Conservation (phyloP, 176 grass and related monocot genomes). For the Metroxylon sagu region DNA sequence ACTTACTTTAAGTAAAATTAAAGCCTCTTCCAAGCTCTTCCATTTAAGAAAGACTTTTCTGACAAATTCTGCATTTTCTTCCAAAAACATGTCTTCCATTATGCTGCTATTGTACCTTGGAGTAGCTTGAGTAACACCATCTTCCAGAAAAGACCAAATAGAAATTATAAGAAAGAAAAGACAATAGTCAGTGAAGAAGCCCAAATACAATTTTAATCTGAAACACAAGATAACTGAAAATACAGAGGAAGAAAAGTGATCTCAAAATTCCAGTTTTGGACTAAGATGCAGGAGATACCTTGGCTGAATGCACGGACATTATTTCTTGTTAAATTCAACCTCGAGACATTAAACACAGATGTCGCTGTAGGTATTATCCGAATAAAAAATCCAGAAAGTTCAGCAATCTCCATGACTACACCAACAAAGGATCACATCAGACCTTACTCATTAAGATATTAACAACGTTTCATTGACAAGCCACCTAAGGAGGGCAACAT, state of each 20-base stretch:
- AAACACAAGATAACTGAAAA: too few relatives aligned
- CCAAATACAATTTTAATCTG: too few relatives aligned
- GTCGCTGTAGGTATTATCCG: conserved; percentile 59
- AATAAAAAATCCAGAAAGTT: conserved; percentile 63
- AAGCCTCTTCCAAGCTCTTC: conserved; percentile 64
- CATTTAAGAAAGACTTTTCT: conserved; percentile 44
- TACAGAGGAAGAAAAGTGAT: too few relatives aligned
- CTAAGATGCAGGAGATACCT: conserved; percentile 29
- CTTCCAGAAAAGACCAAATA: conserved; percentile 30
- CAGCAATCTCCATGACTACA: conserved; percentile 38
- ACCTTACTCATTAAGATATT: too few relatives aligned
- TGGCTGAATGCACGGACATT: conserved; percentile 64
- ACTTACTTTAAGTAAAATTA: conserved; percentile 79
- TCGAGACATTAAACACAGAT: conserved; percentile 59
- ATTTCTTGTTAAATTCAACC: conserved; percentile 69
- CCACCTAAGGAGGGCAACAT: too few relatives aligned
- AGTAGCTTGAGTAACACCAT: conserved; percentile 58
- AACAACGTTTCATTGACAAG: too few relatives aligned
- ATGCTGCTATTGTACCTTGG: conserved; percentile 87
- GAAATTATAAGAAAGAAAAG: neutral
- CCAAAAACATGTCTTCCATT: conserved; percentile 92
- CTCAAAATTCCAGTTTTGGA: too few relatives aligned
- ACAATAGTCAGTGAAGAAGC: too few relatives aligned
- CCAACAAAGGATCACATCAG: neutral
- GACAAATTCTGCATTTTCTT: conserved; percentile 73